phyloP scores from a whole-genome alignment of 306 rosid genomes.

The Malus sylvestris region DNA sequence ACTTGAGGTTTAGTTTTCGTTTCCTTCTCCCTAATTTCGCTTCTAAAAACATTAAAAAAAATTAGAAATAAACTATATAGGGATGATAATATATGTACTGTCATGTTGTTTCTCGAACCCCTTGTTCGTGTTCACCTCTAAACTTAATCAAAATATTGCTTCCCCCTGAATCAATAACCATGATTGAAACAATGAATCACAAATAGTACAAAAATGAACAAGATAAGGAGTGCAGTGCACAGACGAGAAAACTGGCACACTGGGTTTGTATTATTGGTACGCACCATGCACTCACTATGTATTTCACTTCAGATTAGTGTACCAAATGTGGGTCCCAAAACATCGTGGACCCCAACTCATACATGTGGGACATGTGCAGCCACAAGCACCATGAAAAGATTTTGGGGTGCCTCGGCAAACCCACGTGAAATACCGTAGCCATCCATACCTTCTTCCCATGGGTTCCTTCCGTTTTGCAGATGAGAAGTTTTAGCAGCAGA shows the following conservation, averaged over 20 bases:
- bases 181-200: neutral
- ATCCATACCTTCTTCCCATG: slow-evolving; percentile 24
- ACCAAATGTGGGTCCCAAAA: slow-evolving; percentile 8
- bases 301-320: neutral
- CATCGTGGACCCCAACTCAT: slow-evolving; percentile 15
- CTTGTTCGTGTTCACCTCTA: neutral
- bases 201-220: neutral
- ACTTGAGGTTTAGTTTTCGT: neutral
- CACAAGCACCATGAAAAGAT: slow-evolving; percentile 30
- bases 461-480: slow-evolving; percentile 1
- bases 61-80: too few species aligned
- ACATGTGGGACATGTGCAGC: slow-evolving; percentile 71
- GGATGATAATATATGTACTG: neutral
- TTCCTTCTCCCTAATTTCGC: neutral
- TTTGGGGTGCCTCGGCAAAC: slow-evolving; percentile 32
- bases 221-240: neutral
- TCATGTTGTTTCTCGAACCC: neutral
- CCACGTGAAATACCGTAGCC: slow-evolving; percentile 52
- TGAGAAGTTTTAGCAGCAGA: neutral
- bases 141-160: neutral
- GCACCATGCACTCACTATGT: neutral
- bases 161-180: neutral
- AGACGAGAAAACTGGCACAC: neutral
- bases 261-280: neutral
- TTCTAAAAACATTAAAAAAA: too few species aligned